Evolutionary conservation across 1,284 basidiomycete genomes (phyloP), one percentile per base, ranked within the genome.

Genomic region (Vanrija humicola): DNA sequence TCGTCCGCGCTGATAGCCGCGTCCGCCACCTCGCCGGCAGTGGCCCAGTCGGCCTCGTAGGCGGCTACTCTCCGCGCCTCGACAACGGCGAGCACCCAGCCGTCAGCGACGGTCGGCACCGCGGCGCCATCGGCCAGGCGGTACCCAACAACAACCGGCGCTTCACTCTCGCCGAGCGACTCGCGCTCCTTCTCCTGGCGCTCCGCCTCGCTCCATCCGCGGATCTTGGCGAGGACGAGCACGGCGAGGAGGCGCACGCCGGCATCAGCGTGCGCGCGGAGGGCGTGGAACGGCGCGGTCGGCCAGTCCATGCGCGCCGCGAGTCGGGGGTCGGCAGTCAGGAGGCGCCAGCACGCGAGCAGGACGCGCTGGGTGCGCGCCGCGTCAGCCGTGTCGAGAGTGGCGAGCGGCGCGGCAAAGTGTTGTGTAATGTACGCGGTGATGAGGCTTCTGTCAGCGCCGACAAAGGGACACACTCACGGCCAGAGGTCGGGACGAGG

Each of bases 301-400:
- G 89, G 78, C 89, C 90, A 92, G 46, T 76, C 67, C n/a, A 85
- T 75, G 16, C 82, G 76, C 12, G 70, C 61, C 1, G 88, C 85
- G 10, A 92, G 79, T 53, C 82, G 76, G 14, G 85, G 83, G 68
- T 90, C 90, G 43, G 84, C 84, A 62, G 82, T 80, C 14, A 92
- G 79, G 42, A 94, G 81, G 39, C 91, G 86, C 66, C 88, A 88
- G 68, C 91, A 89, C 1, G 87, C 83, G 43, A 94, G 80, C 15
- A 95, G 82, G 0, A 88, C 73, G 25, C 79, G 77, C 39, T 92
- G 88, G 5, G 90, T 74, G 16, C 80, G 78, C 2, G 12, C 34
- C 1, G 34, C 34, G 12, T 67, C 7, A 85, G 82, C 14, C 75
- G 61, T 0, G 5, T 55, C 25, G 42, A 70, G 48, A 34, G 59